Evolutionary conservation across 2,329 filamentous ascomycete species (phyloP).

Genomic region (Calycina herbarum): DNA sequence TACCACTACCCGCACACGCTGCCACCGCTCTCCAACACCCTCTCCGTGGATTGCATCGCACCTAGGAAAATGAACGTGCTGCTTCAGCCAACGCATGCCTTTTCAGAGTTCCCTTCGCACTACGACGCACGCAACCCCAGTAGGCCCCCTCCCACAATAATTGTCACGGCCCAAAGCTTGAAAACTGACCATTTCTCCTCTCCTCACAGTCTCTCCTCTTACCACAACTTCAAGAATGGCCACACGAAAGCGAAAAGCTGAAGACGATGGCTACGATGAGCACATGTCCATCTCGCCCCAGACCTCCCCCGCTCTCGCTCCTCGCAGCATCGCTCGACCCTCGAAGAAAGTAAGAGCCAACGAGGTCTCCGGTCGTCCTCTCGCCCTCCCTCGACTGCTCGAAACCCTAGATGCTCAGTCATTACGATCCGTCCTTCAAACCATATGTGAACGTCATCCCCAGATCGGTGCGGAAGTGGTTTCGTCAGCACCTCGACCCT

Average conservation of each 20-base stretch:
- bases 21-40: background rate
- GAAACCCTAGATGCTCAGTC: slow-evolving; percentile 88
- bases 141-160: slow-evolving; percentile 47
- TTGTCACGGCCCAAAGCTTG: slow-evolving; percentile 13
- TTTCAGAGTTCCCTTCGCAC: slow-evolving; percentile 60
- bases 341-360: slow-evolving; percentile 63
- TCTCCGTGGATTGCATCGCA: background rate
- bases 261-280: slow-evolving; percentile 71
- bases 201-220: slow-evolving; percentile 48
- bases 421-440: slow-evolving; percentile 81
- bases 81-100: slow-evolving; percentile 56
- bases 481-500: slow-evolving; percentile 81
- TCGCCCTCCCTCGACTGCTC: slow-evolving; percentile 74
- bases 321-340: slow-evolving; percentile 65
- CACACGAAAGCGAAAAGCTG: slow-evolving; percentile 80
- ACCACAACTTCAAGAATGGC: slow-evolving; percentile 46
- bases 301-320: slow-evolving; percentile 73
- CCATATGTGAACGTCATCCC: slow-evolving; percentile 87
- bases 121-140: slow-evolving; percentile 55
- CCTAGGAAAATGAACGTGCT: slow-evolving; percentile 57
- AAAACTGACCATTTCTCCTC: background rate
- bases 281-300: slow-evolving; percentile 90
- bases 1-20: background rate
- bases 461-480: slow-evolving; percentile 84
- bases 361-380: slow-evolving; percentile 67